These are phyloP conservation scores for Rheum nobile DNA, from an alignment of 148 eudicot genomes.

Conservation along the genomic window DNA sequence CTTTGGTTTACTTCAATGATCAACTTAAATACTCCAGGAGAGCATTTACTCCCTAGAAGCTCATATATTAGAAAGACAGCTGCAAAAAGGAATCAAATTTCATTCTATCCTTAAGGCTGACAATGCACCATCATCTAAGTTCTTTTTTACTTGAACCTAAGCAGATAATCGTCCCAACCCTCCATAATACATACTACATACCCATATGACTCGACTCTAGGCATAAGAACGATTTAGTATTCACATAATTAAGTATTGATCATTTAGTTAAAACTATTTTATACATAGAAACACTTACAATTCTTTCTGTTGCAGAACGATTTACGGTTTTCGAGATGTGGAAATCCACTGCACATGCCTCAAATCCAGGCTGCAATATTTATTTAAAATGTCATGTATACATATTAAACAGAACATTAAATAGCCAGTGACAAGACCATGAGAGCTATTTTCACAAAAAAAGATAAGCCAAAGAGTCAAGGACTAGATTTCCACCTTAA, in stretches of 20 bases:
- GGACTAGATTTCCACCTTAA: slow-evolving; percentile 35
- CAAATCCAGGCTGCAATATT: slow-evolving; percentile 73
- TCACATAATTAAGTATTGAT: background rate
- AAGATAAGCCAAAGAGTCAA: background rate
- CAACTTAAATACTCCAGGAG: background rate
- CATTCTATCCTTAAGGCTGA: background rate
- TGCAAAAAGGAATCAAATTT: background rate
- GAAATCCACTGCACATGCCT: slow-evolving; percentile 58
- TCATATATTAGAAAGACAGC: background rate
- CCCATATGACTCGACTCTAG: background rate
- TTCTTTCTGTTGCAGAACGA: slow-evolving; percentile 36
- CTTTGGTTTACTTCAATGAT: background rate
- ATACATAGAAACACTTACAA: slow-evolving; percentile 34
- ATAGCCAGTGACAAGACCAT: slow-evolving; percentile 3
- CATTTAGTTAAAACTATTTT: background rate
- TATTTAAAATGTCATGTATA: background rate
- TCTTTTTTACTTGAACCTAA: background rate
- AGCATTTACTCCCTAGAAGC: background rate
- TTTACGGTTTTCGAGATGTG: slow-evolving; percentile 39
- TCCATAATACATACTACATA: background rate
- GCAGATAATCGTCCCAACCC: background rate
- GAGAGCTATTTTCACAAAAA: background rate
- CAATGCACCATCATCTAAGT: background rate
- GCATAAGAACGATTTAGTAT: background rate
- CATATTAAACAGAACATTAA: background rate